Evolutionary conservation across 352 stramenopile genomes (phyloP), one percentile per base, ranked within the genome.

Genomic region (Pythium monospermum): DNA sequence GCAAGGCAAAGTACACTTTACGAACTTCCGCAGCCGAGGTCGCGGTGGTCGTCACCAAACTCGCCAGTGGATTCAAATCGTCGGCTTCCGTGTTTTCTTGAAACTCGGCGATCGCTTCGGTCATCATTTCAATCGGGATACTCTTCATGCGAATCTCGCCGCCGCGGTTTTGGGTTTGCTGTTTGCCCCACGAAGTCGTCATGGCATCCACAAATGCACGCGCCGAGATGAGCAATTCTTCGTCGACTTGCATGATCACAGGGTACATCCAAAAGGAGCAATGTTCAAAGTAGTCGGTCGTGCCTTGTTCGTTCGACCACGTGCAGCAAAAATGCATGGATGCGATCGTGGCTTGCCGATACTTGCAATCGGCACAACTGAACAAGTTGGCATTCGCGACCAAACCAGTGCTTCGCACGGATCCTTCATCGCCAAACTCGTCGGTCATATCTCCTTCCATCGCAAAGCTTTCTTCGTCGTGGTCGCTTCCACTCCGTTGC

Each of bases 261-360:
- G 85, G 85, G 43, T 89, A 85, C 49, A 94, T 57, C 78, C 82
- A 92, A 37, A 94, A 88, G 5, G 80, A 94, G 46, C 71, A 95
- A 57, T 95, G 83, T 63, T 95, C 85, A 41, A 93, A 95, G 61
- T 95, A 95, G 50, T 93, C 84, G 2, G 84, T 95, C 32, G 69
- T 89, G 19, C 82, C 84, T 54, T 95, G 84, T 52, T 95, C 84
- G 48, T 92, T 93, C 31, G 82, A 93, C 84, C 84, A 95, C 16
- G 78, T 87, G 50, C 84, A 95, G 49, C 84, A 95, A 41, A 95
- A 95, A 32, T 95, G 84, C 64, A 92, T 87, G 5, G 78, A 69
- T 19, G 82, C 80, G 19, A 93, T 71, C 52, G 85, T 90, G 12
- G 71, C 61, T 55, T 91, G 80, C 1, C 76, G 77, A 45, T 88